Conservation (phyloP, 352 stramenopile genomes). For the Hyaloperonospora arabidopsidis region DNA sequence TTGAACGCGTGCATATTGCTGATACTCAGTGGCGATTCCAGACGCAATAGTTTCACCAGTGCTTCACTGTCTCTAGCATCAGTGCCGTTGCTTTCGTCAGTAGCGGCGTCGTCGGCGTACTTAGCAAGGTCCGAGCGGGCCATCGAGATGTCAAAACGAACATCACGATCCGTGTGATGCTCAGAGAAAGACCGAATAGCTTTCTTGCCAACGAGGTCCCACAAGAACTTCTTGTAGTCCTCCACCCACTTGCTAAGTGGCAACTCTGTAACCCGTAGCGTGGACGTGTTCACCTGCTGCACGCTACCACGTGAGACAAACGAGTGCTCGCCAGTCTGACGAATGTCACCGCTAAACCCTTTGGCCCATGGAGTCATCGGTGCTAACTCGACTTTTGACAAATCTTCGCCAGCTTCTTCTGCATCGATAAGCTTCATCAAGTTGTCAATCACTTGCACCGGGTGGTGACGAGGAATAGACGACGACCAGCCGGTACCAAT, state of each 20-base stretch:
- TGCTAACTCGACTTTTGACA: constrained; percentile 26
- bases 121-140: constrained; percentile 78
- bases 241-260: constrained; percentile 97
- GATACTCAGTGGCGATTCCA: constrained; percentile 89
- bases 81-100: constrained; percentile 14
- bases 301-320: constrained; percentile 72
- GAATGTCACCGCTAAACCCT: constrained; percentile 92
- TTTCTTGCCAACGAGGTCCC: constrained; percentile 86
- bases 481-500: constrained; percentile 98
- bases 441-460: constrained; percentile 94
- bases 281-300: constrained; percentile 85
- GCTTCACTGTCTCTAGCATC: constrained; percentile 29
- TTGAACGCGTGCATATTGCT: constrained; percentile 99
- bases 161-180: constrained; percentile 92
- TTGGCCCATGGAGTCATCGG: constrained; percentile 92
- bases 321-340: constrained; percentile 48
- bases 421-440: constrained; percentile 76
- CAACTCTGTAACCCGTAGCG: constrained; percentile 94
- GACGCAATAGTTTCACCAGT: constrained; percentile 89
- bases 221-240: constrained; percentile 97
- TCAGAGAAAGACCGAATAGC: constrained; percentile 89
- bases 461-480: constrained; percentile 92
- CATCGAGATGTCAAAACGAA: constrained; percentile 76
- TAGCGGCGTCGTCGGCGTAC: constrained; percentile 34
- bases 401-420: constrained; percentile 38